phyloP scores from a whole-genome alignment of 129 eudicot genomes.

The Escallonia rubra region DNA sequence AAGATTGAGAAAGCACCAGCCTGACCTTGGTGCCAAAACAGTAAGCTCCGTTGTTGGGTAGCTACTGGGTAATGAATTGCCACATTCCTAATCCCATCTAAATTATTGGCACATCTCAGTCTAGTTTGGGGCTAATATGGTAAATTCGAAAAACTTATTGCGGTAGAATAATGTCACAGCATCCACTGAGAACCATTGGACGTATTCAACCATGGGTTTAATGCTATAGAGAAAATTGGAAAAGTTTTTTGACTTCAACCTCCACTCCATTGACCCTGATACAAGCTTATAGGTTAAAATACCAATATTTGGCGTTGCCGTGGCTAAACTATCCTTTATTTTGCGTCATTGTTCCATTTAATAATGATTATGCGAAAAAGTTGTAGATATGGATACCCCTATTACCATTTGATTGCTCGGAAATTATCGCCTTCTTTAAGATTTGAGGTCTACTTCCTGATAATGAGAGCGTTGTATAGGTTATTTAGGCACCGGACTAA shows the following conservation, averaged over 20 bases:
- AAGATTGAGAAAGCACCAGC: no score
- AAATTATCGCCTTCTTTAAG: no score
- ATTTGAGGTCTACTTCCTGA: no score
- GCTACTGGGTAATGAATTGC: conserved; percentile 5
- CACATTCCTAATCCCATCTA: conserved; percentile 10
- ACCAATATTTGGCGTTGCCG: not conserved
- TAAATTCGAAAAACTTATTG: not conserved
- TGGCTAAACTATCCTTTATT: not conserved
- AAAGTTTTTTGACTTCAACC: conserved; percentile 5
- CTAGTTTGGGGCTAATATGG: not conserved
- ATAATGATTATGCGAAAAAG: no score
- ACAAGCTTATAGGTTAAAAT: not conserved
- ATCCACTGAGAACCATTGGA: conserved; percentile 12
- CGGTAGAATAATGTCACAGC: not conserved
- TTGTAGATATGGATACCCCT: no score
- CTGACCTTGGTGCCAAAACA: no score
- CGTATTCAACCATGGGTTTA: conserved; percentile 23
- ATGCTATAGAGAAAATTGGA: conserved; percentile 8
- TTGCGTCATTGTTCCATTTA: not conserved
- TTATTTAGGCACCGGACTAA: no score
- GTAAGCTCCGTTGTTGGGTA: not conserved
- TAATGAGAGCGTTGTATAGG: no score
- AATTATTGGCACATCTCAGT: not conserved
- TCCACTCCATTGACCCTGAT: conserved; percentile 14
- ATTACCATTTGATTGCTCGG: no score